Base-by-base conservation (phyloP, 371 early-diverging fungal genomes). In the Mycotypha africana region DNA sequence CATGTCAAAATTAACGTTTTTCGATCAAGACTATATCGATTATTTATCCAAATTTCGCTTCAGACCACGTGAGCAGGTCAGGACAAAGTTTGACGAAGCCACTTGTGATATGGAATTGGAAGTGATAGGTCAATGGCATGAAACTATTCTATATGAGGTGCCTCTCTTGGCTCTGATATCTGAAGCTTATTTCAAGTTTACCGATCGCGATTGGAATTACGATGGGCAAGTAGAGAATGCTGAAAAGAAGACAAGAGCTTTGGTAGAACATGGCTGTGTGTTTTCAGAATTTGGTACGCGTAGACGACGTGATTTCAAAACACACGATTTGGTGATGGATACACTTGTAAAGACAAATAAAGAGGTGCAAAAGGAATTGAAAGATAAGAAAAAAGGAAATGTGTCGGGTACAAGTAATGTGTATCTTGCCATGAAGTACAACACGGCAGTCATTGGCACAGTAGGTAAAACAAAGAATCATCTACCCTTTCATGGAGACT, bases 241-340 rank as follows among this genome's bases (percentile, higher is more conserved):
- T 11, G 16, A 39, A 0, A 48, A 53, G 30, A 89, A 89, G 58
- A 67, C 77, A 8, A 39, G 49, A n/a, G 30, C 37, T 14, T 59
- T 89, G 0, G 42, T 79, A 7, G 56, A 65, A 4, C 62, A 65
- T 8, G 85, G 84, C 8, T 84, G 85, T 65, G 61, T 49, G 20
- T 89, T 89, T 59, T 78, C 87, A 4, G 89, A 89, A 42, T 89
- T 89, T 66, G 89, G 89, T 26, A 89, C 89, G 0, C 65, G 89
- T 14, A 60, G 89, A 28, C 67, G 89, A 14, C 79, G 89, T 9
- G 76, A 77, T 49, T 85, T 76, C 49, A 69, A 70, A 35, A 78
- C 87, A 0, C 89, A 89, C 28, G 76, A 84, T 43, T 68, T 76
- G 7, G 79, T 89, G 4, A 56, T 87, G 52, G 53, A 57, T 12